Conservation (phyloP, 306 rosid genomes). For the Cercis canadensis region DNA sequence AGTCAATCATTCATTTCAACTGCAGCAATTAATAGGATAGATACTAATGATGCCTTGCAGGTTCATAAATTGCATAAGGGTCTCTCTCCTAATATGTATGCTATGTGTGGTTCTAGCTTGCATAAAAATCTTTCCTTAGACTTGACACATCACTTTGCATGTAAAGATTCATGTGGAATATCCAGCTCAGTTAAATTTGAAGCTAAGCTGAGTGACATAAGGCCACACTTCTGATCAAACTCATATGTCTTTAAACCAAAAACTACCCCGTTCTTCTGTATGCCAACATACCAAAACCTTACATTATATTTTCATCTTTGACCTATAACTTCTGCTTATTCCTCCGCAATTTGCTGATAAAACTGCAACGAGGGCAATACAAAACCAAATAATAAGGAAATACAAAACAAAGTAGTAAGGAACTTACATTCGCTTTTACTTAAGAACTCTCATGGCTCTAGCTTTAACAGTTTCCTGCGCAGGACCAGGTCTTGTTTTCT, state of each 20-base stretch:
- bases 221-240: not conserved
- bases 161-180: not conserved
- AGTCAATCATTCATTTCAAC: not conserved
- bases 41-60: too few species aligned
- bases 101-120: too few species aligned
- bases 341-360: not conserved
- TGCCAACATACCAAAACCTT: conserved; percentile 3
- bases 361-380: not conserved
- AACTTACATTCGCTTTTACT: conserved; percentile 89
- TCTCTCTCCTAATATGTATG: too few species aligned
- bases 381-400: too few species aligned
- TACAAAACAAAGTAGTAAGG: conserved; percentile 18
- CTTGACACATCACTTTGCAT: not conserved
- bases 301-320: not conserved
- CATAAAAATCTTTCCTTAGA: too few species aligned
- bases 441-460: conserved; percentile 94
- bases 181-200: not conserved
- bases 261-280: conserved; percentile 5
- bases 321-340: conserved; percentile 20
- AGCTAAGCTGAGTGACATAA: not conserved
- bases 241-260: conserved; percentile 1
- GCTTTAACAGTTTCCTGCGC: conserved; percentile 91
- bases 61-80: too few species aligned
- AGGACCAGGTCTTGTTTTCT: conserved; percentile 97
- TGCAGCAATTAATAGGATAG: too few species aligned